Percentiles rank a stretch among this genome's conserved stretches.
These are phyloP conservation scores for Cyberlindnera maclurae DNA, from an alignment of 805 yeast species.

Conservation along the genomic window DNA sequence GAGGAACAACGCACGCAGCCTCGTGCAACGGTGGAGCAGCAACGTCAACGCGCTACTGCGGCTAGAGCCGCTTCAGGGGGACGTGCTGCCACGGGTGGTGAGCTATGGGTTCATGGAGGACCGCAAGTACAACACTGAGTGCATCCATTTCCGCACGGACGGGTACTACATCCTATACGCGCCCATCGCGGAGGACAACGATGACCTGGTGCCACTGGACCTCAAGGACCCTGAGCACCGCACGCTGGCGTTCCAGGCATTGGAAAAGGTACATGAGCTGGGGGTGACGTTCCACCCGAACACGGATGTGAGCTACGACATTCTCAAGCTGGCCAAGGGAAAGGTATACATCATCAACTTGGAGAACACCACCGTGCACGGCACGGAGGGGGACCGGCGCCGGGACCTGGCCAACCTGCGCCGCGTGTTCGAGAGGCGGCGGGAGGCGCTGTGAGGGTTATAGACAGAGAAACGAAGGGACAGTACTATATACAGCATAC, in stretches of 20 bases:
- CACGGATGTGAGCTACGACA: slow-evolving; percentile 8
- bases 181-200: slow-evolving; percentile 13
- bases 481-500: no score
- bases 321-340: slow-evolving; percentile 14
- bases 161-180: slow-evolving; percentile 22
- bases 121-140: slow-evolving; percentile 11
- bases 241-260: slow-evolving; percentile 10
- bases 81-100: slow-evolving; percentile 16
- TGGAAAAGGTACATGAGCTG: slow-evolving; percentile 14
- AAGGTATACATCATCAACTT: slow-evolving; percentile 19
- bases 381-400: slow-evolving; percentile 2
- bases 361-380: slow-evolving; percentile 14
- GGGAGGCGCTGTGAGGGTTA: not conserved
- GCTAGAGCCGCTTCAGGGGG: slow-evolving; percentile 18
- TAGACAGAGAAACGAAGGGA: not conserved
- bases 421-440: slow-evolving; percentile 6
- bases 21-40: slow-evolving; percentile 16
- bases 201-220: slow-evolving; percentile 14
- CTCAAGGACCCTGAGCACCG: slow-evolving; percentile 7
- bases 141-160: slow-evolving; percentile 20
- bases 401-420: slow-evolving; percentile 14
- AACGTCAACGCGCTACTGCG: slow-evolving; percentile 18
- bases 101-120: slow-evolving; percentile 25
- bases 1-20: slow-evolving; percentile 8
- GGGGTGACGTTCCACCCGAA: slow-evolving; percentile 20